Base-by-base conservation (phyloP, 169 alveolate species). In the Babesia bigemina region DNA sequence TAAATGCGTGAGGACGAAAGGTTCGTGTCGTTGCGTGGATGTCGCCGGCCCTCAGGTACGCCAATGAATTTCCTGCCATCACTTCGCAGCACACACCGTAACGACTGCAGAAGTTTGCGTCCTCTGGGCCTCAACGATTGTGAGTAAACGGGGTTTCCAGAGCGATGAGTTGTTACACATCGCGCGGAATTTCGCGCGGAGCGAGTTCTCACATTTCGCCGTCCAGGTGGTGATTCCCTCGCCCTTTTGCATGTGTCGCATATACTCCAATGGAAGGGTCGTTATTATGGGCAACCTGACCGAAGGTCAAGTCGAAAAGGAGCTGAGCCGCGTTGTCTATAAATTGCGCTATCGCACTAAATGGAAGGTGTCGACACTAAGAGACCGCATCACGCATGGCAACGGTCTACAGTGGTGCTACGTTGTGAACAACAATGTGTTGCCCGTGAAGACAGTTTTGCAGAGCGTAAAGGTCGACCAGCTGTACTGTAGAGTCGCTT, bases 251-350 rank as follows among this genome's bases (percentile, higher is more conserved):
- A 48, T 83, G 17, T 74, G 85, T 45, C 39, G 86, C 22, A 83
- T 83, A 10, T 83, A 83, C 71, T 70, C 90, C 21, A 83, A 73
- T 42, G 90, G 90, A 11, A 62, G 75, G 29, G 42, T 83, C 8
- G 42, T 75, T 39, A 59, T 83, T 17, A 74, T 83, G 86, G 90
- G 90, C 21, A 29, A 59, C 8, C 29, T 83, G 42, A 75, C 79
- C 2, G 90, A 83, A 62, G 13, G 33, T 16, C 84, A 83, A 19
- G 90, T 86, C 28, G 52, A 44, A 22, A 42, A 62, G 28, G 72
- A 60, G 45, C 62, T 83, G 59, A 63, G 49, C 39, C 62, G 79
- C 22, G 63, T 69, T 49, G 65, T 70, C 49, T 44, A 70, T 33
- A 73, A 83, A 29, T 42, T 83, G 28, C 52, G 76, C 39, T 69